Percentiles rank a stretch among this genome's conserved stretches.
These are phyloP conservation scores for Pterocarpus macrocarpus DNA, from an alignment of 306 rosid genomes.

Conservation along the genomic window DNA sequence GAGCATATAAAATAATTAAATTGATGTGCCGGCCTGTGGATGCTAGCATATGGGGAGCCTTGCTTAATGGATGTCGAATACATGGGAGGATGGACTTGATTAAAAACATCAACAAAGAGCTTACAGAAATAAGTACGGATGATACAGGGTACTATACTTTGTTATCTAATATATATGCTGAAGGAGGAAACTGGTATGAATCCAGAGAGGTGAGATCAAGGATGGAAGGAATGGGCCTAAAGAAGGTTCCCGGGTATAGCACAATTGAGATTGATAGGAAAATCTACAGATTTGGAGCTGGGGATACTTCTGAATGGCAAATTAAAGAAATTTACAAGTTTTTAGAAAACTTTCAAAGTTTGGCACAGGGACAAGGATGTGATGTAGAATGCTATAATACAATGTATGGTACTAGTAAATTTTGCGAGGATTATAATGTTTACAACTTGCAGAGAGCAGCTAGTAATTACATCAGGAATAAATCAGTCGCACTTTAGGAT, in stretches of 20 bases:
- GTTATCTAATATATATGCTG: slow-evolving; percentile 86
- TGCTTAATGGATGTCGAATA: slow-evolving; percentile 91
- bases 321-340: slow-evolving; percentile 56
- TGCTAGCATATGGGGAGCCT: slow-evolving; percentile 88
- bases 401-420: slow-evolving; percentile 35
- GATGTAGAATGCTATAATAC: slow-evolving; percentile 50
- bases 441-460: slow-evolving; percentile 38
- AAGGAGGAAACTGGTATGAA: slow-evolving; percentile 85
- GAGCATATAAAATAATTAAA: slow-evolving; percentile 73
- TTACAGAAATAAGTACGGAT: slow-evolving; percentile 60
- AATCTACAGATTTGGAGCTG: slow-evolving; percentile 80
- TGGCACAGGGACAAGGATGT: slow-evolving; percentile 59
- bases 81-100: slow-evolving; percentile 75
- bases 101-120: slow-evolving; percentile 59
- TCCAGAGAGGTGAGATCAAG: slow-evolving; percentile 77
- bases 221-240: slow-evolving; percentile 78
- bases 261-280: slow-evolving; percentile 71
- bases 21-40: slow-evolving; percentile 60
- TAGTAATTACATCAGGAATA: slow-evolving; percentile 34
- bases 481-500: slow-evolving; percentile 36
- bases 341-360: slow-evolving; percentile 61
- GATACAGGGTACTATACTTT: slow-evolving; percentile 92
- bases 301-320: slow-evolving; percentile 65
- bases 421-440: slow-evolving; percentile 28
- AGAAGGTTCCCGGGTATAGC: slow-evolving; percentile 90